Conservation (phyloP, 192 early-diverging fungal genomes). For the Pecoramyces ruminantium region DNA sequence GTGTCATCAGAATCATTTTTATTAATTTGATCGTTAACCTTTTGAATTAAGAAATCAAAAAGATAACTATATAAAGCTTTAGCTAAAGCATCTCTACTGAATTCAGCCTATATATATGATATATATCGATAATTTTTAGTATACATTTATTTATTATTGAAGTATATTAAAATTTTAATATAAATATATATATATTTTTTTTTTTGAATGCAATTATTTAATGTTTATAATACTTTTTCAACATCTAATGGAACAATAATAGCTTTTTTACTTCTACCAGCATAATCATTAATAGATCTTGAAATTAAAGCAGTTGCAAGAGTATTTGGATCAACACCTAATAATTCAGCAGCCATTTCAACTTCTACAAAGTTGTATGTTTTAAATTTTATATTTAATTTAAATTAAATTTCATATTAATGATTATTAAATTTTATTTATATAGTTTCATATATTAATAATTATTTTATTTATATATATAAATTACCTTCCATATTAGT, state of each 20-base stretch:
- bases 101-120: constrained; percentile 43
- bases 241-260: constrained; percentile 76
- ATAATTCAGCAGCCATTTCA: constrained; percentile 58
- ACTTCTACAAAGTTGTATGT: constrained; percentile 20
- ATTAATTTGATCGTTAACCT: constrained; percentile 45
- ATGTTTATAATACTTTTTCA: constrained; percentile 25
- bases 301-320: constrained; percentile 54
- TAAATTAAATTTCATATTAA: too few relatives aligned
- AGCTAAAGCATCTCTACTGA: constrained; percentile 79
- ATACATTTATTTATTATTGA: too few relatives aligned
- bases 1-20: constrained; percentile 38
- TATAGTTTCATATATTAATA: background rate
- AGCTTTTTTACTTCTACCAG: constrained; percentile 16
- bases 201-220: too few relatives aligned
- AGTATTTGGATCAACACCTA: constrained; percentile 52
- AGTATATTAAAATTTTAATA: too few relatives aligned
- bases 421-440: too few relatives aligned
- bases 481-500: background rate
- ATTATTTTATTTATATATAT: background rate
- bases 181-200: too few relatives aligned
- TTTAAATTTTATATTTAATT: background rate
- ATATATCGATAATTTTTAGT: too few relatives aligned
- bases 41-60: constrained; percentile 92
- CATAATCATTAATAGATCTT: background rate
- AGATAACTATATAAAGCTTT: constrained; percentile 56